Percentiles rank a stretch among this genome's conserved stretches.
phyloP scores from a whole-genome alignment of 2,329 filamentous ascomycete genomes.

The Talaromyces albobiverticillius region DNA sequence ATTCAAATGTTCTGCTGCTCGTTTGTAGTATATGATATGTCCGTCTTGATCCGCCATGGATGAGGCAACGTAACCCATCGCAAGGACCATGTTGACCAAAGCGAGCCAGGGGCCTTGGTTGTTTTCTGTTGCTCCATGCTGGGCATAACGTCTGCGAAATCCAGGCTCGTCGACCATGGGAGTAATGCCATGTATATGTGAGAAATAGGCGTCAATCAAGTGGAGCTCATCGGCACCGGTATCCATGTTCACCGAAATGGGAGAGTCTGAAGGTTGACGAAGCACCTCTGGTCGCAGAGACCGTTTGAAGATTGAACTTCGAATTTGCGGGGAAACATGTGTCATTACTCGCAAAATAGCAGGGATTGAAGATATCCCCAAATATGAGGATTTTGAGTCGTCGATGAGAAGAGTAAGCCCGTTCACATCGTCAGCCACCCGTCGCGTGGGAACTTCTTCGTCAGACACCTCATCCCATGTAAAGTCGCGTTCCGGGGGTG shows the following conservation, averaged over 20 bases:
- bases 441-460: not conserved
- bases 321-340: slow-evolving; percentile 33
- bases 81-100: slow-evolving; percentile 23
- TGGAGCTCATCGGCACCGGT: not conserved
- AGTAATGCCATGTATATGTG: slow-evolving; percentile 18
- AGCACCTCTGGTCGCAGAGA: not conserved
- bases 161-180: slow-evolving; percentile 20
- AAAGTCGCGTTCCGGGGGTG: not conserved
- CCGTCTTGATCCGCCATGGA: slow-evolving; percentile 15
- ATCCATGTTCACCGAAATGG: not conserved
- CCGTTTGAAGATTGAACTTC: slow-evolving; percentile 1
- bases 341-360: slow-evolving; percentile 69
- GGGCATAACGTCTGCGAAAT: slow-evolving; percentile 17
- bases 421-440: slow-evolving; percentile 68
- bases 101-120: slow-evolving; percentile 19
- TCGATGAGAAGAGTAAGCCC: slow-evolving; percentile 54
- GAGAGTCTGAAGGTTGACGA: not conserved
- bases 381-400: slow-evolving; percentile 62
- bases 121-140: slow-evolving; percentile 13
- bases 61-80: slow-evolving; percentile 20
- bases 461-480: slow-evolving; percentile 3
- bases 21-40: slow-evolving; percentile 19
- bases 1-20: slow-evolving; percentile 18
- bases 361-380: slow-evolving; percentile 72
- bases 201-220: slow-evolving; percentile 20